Evolutionary conservation across 106 monocot species (phyloP), one percentile per base, ranked within the genome.

Genomic region (Dioscorea zingiberensis): DNA sequence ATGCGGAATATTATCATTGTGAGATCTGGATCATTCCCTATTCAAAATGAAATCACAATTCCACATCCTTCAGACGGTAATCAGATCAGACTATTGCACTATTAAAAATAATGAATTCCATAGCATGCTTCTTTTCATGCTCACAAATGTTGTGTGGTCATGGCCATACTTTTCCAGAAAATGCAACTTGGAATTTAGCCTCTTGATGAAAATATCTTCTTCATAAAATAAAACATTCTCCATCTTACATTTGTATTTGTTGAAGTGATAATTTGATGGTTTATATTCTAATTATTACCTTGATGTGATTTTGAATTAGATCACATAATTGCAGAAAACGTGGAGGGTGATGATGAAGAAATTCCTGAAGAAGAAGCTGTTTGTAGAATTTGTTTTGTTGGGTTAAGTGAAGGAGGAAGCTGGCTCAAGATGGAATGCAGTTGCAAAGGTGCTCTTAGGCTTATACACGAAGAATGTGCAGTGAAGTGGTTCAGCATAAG

Each of bases 381-480:
- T 15, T 79, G 79, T 51, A 79, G 79, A 23, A 79, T 79, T 13
- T 80, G 80, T 56, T 60, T 80, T 6, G 51, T 60, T 32, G 80
- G 71, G 25, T 65, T 80, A 44, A 26, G 64, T 23, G 80, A 80
- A 70, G 81, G 76, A 59, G 76, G 76, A n/a, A 81, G 29, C n/a
- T 81, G 66, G 74, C 78, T 83, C 9, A 83, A 67, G 65, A 78
- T 78, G 71, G 83, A 83, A 30, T 83, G 83, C 58, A 75, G 75
- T 60, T 83, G 83, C 63, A 83, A 78, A 72, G 83, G 83, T 17
- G 83, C 49, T 57, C 54, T 83, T 13, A 71, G 67, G 63, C 83
- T 83, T 44, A 75, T 66, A 38, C 83, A 83, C 60, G 78, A 68
- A 63, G 78, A 71, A 45, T 83, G 83, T 78, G 83, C 83, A 51